Base-by-base conservation (phyloP, 495 filamentous ascomycete species). In the Echria macrotheca region DNA sequence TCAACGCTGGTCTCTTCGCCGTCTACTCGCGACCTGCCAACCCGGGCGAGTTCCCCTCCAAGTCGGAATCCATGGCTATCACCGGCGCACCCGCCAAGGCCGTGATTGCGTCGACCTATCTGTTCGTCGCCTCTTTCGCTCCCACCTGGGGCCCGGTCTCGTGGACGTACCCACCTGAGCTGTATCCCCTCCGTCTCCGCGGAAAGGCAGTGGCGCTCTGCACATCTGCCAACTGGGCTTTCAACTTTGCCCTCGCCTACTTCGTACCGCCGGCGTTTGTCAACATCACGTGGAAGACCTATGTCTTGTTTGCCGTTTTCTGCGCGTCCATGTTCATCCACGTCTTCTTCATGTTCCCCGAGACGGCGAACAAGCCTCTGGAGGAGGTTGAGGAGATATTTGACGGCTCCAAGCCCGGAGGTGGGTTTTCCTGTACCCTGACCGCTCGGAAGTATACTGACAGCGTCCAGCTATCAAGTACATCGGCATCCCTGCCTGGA, bases 291-390 rank as follows among this genome's bases (percentile, higher is more conserved):
- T 91, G 85, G 86, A 75, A 77, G 66, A 77, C 76, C 0, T 91
- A 90, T 55, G 69, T 88, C 33, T 60, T 90, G 17, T 91, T 91
- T 54, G 87, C 83, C 28, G 79, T 83, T 7, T 91, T 91, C 63
- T 86, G 80, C 63, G 79, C 80, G 42, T 68, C 71, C 47, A 87
- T 87, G 80, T 77, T 78, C 40, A 58, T 87, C 15, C 87, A 91
- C 58, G 77, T 81, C n/a, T 87, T 80, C 70, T 87, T 91, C 68
- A 67, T 86, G 54, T 89, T 91, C 73, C 87, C 86, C 1, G 87
- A 93, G 65, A 91, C 86, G 0, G 75, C 78, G n/a, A 85, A 85
- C 43, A 89, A 89, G 73, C 83, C 85, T 10, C 75, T 91, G 2
- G 87, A 90, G 52, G 86, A 91, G 55, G 73, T 87, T 14, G 83